These are phyloP conservation scores for Elsinoe fawcettii DNA, from an alignment of 2,329 filamentous ascomycete species.

Conservation along the genomic window DNA sequence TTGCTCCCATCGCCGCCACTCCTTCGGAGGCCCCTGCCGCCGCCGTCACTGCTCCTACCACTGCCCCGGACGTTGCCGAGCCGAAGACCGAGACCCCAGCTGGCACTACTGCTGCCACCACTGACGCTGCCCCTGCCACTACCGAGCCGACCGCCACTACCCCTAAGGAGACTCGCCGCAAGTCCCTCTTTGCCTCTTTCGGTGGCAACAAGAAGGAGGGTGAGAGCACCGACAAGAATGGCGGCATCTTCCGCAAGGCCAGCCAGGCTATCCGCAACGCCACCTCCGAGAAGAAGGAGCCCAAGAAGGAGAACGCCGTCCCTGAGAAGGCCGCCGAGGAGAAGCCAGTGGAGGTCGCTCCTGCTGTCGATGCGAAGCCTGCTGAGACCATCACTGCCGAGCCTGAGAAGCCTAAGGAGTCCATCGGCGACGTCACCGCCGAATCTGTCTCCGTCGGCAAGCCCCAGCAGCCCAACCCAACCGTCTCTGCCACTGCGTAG, in stretches of 20 bases:
- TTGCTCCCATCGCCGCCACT: constrained; percentile 1
- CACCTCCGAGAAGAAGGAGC: constrained; percentile 30
- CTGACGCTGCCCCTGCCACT: constrained; percentile 14
- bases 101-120: constrained; percentile 18
- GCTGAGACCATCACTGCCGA: constrained; percentile 17
- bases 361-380: constrained; percentile 9
- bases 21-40: neutral
- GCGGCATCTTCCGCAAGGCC: constrained; percentile 32
- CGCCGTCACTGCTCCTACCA: constrained; percentile 12
- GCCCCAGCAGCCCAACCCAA: constrained; percentile 24
- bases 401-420: constrained; percentile 20
- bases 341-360: constrained; percentile 19
- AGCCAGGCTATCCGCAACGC: constrained; percentile 38
- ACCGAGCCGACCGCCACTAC: constrained; percentile 15
- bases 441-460: constrained; percentile 25
- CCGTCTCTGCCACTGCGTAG: constrained; percentile 30
- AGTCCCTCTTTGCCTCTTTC: constrained; percentile 21
- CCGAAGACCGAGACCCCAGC: constrained; percentile 19
- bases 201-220: constrained; percentile 20
- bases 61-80: constrained; percentile 22
- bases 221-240: constrained; percentile 23
- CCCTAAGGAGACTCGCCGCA: constrained; percentile 20
- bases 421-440: constrained; percentile 26
- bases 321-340: constrained; percentile 31
- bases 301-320: constrained; percentile 30